Percentiles rank a stretch among this genome's conserved stretches.
Conservation (phyloP, 2,329 filamentous ascomycete species). For the Aspergillus jensenii region DNA sequence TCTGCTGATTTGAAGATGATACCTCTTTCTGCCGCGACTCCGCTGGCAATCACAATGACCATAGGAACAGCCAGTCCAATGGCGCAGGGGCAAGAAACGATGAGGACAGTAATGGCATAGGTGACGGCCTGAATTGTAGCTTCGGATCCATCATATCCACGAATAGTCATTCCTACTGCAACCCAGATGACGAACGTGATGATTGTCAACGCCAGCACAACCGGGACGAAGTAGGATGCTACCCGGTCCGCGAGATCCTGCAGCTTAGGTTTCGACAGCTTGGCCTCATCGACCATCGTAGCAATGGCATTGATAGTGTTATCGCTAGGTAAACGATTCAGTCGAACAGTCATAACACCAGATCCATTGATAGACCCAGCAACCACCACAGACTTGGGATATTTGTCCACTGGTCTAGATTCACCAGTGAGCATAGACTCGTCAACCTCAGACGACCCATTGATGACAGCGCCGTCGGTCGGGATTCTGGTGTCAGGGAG, state of each 20-base stretch:
- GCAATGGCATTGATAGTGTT: conserved; percentile 73
- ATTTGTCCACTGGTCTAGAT: conserved; percentile 60
- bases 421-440: conserved; percentile 82
- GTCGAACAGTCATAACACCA: conserved; percentile 49
- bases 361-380: conserved; percentile 64
- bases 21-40: conserved; percentile 63
- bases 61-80: conserved; percentile 75
- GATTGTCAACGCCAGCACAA: conserved; percentile 58
- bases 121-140: conserved; percentile 64
- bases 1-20: conserved; percentile 69
- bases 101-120: conserved; percentile 69
- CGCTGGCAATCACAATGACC: conserved; percentile 71
- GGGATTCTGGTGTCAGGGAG: conserved; percentile 59
- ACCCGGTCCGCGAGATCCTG: conserved; percentile 69
- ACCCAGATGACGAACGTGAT: conserved; percentile 67
- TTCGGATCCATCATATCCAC: conserved; percentile 39
- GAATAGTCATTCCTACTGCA: conserved; percentile 52
- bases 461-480: conserved; percentile 68
- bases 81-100: conserved; percentile 77
- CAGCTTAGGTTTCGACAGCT: conserved; percentile 64
- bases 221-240: conserved; percentile 68
- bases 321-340: conserved; percentile 65
- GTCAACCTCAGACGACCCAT: conserved; percentile 66
- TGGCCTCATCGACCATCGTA: conserved; percentile 68
- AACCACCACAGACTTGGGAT: conserved; percentile 54